Evolutionary conservation across 306 rosid species (phyloP).

Genomic region (Nissolia schottii): DNA sequence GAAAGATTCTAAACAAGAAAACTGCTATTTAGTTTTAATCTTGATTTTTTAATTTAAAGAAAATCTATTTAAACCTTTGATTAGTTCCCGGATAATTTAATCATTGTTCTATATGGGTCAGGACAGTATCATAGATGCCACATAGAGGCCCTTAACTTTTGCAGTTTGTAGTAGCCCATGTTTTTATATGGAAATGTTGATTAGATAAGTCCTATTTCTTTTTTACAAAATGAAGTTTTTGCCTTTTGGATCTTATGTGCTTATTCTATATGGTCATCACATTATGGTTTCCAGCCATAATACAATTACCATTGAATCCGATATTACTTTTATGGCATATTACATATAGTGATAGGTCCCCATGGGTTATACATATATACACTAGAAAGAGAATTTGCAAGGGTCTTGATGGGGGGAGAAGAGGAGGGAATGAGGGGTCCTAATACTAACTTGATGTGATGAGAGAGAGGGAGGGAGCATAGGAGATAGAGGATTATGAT

Average conservation of each 20-base stretch:
- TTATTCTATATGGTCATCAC: conserved; percentile 5
- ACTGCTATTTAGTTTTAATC: not conserved
- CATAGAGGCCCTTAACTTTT: not conserved
- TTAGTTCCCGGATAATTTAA: not conserved
- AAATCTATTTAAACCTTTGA: not conserved
- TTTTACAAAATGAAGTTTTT: conserved; percentile 8
- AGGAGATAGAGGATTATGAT: no score
- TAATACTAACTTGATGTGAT: no score
- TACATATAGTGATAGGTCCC: no score
- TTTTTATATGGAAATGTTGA: not conserved
- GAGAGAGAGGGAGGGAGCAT: no score
- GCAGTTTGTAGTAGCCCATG: not conserved
- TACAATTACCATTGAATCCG: not conserved
- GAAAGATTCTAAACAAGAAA: not conserved
- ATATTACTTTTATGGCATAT: conserved; percentile 6
- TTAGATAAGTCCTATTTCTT: not conserved
- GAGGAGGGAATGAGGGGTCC: no score
- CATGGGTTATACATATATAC: no score
- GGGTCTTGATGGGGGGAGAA: no score
- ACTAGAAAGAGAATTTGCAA: no score
- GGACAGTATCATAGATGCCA: not conserved
- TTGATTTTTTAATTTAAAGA: not conserved
- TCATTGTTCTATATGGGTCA: not conserved
- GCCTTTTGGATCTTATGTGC: not conserved
- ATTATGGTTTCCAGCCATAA: not conserved